Evolutionary conservation across 306 rosid genomes (phyloP), one percentile per base, ranked within the genome.

Genomic region (Acmispon strigosus): DNA sequence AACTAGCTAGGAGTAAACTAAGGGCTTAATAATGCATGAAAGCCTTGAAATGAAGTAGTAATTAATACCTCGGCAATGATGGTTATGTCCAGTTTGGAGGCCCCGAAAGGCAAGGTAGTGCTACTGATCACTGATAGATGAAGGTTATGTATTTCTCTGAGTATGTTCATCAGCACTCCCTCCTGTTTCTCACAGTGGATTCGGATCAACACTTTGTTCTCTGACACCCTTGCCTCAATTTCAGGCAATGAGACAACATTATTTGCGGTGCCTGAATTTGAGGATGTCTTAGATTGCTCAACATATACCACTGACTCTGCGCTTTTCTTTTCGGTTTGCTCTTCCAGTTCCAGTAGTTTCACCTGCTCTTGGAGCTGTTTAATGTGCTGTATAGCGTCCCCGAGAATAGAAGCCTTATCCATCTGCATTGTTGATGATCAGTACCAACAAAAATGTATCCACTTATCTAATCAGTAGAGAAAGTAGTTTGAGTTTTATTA

Each of bases 371-470:
- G 86, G 12, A 89, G 88, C 68, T 88, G 50, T 48, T 87, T 89
- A 79, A 92, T 73, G 43, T 89, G 83, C 53, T 76, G 82, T 10
- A 92, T 83, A 18, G 96, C 84, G 22, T 88, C 96, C 66, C 82
- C 96, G 8, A 89, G 85, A 43, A 92, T 86, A 14, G 95, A 62
- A 10, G 92, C 88, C 75, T 90, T 88, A 58, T 90, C 92, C 84
- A 69, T 69, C 96, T 88, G 64, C 13, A 76, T 32, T 27, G 3
- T 32, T 6, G 6, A 32, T 32, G 6, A 32, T 32, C 37, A 32
- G 37, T 32, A 32, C 37, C 37, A 32, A 6, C n/a, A 32, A 32
- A 32, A 32, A 0, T 27, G 4, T 2, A 27, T 27, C 32, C 32
- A 27, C 13, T 69, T 43, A 17, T 4, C 17, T 68, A 4, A 80